phyloP scores from a whole-genome alignment of 1,139 yeast genomes.

The Hyphopichia buzzinii region DNA sequence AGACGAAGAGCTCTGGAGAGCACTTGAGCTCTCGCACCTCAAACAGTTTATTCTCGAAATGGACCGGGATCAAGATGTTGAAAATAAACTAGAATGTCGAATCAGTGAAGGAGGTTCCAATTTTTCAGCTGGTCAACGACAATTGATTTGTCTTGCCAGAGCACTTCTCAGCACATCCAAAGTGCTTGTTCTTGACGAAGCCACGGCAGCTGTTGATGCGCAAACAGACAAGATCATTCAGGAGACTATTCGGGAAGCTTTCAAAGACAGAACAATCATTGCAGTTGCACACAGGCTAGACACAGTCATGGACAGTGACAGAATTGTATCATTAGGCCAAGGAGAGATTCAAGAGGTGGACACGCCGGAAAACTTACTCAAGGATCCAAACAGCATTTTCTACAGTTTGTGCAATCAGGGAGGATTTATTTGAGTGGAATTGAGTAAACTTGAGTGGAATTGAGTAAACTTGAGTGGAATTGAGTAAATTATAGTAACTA shows the following conservation, averaged over 20 bases:
- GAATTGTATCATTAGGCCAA: slow-evolving; percentile 63
- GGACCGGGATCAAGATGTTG: slow-evolving; percentile 21
- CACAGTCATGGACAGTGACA: slow-evolving; percentile 78
- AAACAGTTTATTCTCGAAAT: slow-evolving; percentile 42
- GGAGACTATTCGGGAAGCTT: slow-evolving; percentile 65
- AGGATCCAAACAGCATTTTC: slow-evolving; percentile 44
- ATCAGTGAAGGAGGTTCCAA: slow-evolving; percentile 72
- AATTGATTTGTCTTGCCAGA: slow-evolving; percentile 71
- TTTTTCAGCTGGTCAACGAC: slow-evolving; percentile 76
- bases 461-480: no score
- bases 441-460: no score
- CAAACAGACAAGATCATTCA: slow-evolving; percentile 76
- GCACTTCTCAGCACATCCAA: slow-evolving; percentile 61
- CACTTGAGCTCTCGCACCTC: slow-evolving; percentile 52
- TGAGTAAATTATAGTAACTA: no score
- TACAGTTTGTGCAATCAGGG: slow-evolving; percentile 53
- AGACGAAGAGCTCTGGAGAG: slow-evolving; percentile 56
- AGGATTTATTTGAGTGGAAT: slow-evolving; percentile 26
- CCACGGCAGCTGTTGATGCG: slow-evolving; percentile 82
- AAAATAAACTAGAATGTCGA: slow-evolving; percentile 36
- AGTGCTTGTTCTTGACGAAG: slow-evolving; percentile 73
- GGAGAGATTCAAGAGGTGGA: slow-evolving; percentile 74
- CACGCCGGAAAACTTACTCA: slow-evolving; percentile 50
- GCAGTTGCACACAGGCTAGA: slow-evolving; percentile 84
- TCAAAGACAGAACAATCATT: slow-evolving; percentile 64